phyloP scores from a whole-genome alignment of 164 flowering plant genomes.

The Amborella trichopoda region DNA sequence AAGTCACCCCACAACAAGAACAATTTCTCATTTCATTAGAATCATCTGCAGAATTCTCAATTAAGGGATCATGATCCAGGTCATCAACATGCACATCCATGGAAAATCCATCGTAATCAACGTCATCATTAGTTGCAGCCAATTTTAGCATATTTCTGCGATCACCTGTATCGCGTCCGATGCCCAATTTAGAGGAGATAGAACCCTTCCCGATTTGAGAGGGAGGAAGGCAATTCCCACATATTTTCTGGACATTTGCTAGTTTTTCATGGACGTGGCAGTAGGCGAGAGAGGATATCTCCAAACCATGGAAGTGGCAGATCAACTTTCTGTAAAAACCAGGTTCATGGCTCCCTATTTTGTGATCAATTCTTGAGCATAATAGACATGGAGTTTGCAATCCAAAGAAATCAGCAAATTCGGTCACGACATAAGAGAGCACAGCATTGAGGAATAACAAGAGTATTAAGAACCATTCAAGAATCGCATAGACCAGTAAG shows the following conservation, averaged over 20 bases:
- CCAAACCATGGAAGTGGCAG: conserved; percentile 63
- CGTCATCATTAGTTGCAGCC: too few relatives aligned
- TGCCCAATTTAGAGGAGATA: neutral
- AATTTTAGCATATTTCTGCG: too few relatives aligned
- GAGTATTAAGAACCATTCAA: conserved; percentile 76
- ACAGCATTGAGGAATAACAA: conserved; percentile 74
- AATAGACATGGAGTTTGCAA: conserved; percentile 70
- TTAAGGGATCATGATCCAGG: too few relatives aligned
- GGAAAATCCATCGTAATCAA: too few relatives aligned
- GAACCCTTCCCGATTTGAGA: conserved; percentile 4
- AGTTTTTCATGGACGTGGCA: conserved; percentile 51
- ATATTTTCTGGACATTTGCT: conserved; percentile 41
- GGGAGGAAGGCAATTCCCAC: conserved; percentile 55
- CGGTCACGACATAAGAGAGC: conserved; percentile 60
- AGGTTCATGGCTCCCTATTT: conserved; percentile 26
- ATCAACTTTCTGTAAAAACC: conserved; percentile 38
- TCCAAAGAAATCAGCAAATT: conserved; percentile 65
- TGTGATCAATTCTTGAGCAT: conserved; percentile 68
- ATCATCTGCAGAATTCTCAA: too few relatives aligned
- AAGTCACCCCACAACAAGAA: too few relatives aligned
- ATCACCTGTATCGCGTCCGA: neutral
- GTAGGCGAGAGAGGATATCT: conserved; percentile 63
- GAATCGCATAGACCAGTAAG: conserved; percentile 56
- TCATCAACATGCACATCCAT: too few relatives aligned
- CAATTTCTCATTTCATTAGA: too few relatives aligned